These are phyloP conservation scores for Pseudogymnoascus destructans DNA, from an alignment of 2,329 filamentous ascomycete genomes.

Conservation along the genomic window DNA sequence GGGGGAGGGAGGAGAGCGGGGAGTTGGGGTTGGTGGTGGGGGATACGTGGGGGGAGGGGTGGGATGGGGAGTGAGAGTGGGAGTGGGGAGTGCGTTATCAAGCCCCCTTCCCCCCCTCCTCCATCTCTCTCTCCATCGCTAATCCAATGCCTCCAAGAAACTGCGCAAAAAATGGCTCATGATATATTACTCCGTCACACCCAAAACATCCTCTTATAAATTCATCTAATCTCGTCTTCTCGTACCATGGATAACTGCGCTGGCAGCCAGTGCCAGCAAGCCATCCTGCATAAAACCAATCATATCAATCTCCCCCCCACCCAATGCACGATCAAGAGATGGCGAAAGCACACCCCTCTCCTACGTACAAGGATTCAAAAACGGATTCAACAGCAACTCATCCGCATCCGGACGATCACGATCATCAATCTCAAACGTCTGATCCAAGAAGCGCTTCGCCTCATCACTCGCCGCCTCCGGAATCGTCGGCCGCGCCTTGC, in stretches of 20 bases:
- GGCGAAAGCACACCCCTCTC: background rate
- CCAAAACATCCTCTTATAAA: constrained; percentile 2
- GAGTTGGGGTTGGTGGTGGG: constrained; percentile 38
- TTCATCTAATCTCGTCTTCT: background rate
- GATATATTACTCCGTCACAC: constrained; percentile 8
- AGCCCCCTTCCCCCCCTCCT: background rate
- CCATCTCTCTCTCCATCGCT: background rate
- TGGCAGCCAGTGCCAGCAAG: constrained; percentile 6
- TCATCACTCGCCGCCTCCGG: constrained; percentile 78
- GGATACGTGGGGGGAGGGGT: constrained; percentile 29
- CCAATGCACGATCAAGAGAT: background rate
- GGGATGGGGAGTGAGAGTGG: background rate
- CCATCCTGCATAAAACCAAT: constrained; percentile 3
- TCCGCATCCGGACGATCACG: constrained; percentile 85
- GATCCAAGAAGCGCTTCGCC: constrained; percentile 66
- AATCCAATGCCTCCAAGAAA: background rate
- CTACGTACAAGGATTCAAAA: constrained; percentile 46
- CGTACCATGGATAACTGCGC: background rate
- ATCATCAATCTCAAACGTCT: constrained; percentile 93
- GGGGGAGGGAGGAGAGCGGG: constrained; percentile 44
- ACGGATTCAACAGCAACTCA: constrained; percentile 72
- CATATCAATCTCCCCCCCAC: background rate
- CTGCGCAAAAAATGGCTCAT: constrained; percentile 1
- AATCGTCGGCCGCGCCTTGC: constrained; percentile 74
- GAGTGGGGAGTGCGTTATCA: constrained; percentile 17